A percentile compares a stretch with the other conserved stretches of the same genome.
Conservation (phyloP, 1,284 basidiomycete genomes). For the Ceratobasidium sp. region DNA sequence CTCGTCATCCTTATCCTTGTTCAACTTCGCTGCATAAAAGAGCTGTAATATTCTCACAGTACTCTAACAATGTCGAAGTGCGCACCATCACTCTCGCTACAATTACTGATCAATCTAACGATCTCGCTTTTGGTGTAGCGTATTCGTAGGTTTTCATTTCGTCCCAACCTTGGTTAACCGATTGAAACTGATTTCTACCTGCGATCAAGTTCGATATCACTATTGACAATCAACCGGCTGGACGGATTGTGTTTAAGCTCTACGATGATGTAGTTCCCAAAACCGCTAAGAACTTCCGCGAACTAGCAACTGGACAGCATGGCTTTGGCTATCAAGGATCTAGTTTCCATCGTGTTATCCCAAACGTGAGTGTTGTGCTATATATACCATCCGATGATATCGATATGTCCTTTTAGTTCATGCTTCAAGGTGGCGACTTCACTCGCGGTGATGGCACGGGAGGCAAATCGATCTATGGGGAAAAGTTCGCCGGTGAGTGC, state of each 20-base stretch:
- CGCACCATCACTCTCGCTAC: too few relatives aligned
- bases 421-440: constrained; percentile 75
- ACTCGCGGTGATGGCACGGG: constrained; percentile 82
- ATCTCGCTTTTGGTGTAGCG: background rate
- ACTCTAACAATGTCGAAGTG: too few relatives aligned
- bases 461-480: constrained; percentile 92
- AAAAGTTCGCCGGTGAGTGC: constrained; percentile 75
- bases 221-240: constrained; percentile 53
- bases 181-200: background rate
- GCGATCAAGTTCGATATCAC: constrained; percentile 52
- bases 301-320: constrained; percentile 64
- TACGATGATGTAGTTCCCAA: constrained; percentile 60
- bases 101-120: too few relatives aligned
- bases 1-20: too few relatives aligned
- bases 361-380: constrained; percentile 45
- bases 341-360: constrained; percentile 58
- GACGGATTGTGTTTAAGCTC: constrained; percentile 61
- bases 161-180: background rate
- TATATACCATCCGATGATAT: too few relatives aligned
- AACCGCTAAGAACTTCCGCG: constrained; percentile 65
- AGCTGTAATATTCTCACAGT: too few relatives aligned
- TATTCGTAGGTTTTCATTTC: constrained; percentile 28
- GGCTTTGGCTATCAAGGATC: constrained; percentile 62
- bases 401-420: constrained; percentile 64
- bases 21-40: too few relatives aligned